Evolutionary conservation across 768 basidiomycete species (phyloP), one percentile per base, ranked within the genome.

Genomic region (Amanita pallidorosea): DNA sequence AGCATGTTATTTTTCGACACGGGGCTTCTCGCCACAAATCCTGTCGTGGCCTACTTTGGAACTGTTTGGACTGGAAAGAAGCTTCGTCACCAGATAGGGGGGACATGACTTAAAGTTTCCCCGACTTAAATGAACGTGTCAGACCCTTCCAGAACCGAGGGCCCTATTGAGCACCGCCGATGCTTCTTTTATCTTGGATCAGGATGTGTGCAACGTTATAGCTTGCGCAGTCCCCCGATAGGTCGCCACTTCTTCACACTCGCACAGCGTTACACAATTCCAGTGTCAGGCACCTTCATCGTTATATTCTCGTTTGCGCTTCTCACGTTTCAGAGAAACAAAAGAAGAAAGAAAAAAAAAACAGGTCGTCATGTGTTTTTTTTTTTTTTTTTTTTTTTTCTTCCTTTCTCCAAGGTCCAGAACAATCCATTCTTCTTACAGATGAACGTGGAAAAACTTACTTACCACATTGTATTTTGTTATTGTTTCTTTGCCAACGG

Each of bases 1-100:
- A 37, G 22, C 22, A 12, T 25, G 15, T 23, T 23, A 27, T 43
- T 43, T 5, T 15, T 43, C 9, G 42, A 12, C 13, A 43, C 22
- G 13, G 22, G 22, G 15, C 42, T 25, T 27, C 42, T 25, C 27
- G 25, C 43, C 43, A 44, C 43, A 29, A 29, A 5, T 29, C 43
- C 43, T 44, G 43, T 44, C 43, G 27, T 25, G 25, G 43, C 43
- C 43, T 44, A 44, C 43, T 44, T 44, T 44, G 43, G 43, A 13
- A 29, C 27, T 44, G n/a, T n/a, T n/a, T n/a, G n/a, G n/a, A n/a
- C n/a, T 25, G 15, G n/a, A n/a, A 15, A 42, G 17, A 22, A 43
- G 42, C 25, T 8, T 29, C 25, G 1, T 17, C 38, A 20, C 38
- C 38, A 11, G 42, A 43, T 43, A 43, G 42, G 12, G 23, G 15